These are phyloP conservation scores for Calonectria fujianensis DNA, from an alignment of 2,329 filamentous ascomycete genomes.

Conservation along the genomic window DNA sequence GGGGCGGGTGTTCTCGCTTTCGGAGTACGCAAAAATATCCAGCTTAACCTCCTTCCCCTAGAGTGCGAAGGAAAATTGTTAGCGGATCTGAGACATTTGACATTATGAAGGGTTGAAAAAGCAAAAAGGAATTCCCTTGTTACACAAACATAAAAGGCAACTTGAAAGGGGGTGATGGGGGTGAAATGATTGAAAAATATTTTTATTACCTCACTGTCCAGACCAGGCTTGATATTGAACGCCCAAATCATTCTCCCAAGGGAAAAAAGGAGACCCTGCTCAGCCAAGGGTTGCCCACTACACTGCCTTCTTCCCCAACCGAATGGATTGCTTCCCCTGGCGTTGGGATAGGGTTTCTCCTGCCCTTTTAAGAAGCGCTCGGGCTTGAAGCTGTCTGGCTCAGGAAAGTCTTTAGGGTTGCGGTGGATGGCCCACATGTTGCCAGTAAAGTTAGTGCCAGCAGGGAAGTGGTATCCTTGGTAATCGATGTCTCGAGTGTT, in stretches of 20 bases:
- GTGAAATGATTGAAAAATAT: background rate
- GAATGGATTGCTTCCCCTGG: background rate
- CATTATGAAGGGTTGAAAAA: background rate
- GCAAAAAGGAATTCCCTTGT: background rate
- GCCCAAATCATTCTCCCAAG: conserved; percentile 1
- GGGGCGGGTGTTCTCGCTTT: background rate
- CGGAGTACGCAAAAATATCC: background rate
- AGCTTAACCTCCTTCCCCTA: background rate
- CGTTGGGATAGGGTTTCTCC: background rate
- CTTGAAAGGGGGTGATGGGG: background rate
- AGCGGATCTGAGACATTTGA: background rate
- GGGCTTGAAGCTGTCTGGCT: conserved; percentile 18
- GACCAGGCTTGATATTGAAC: background rate
- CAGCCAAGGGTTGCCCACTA: background rate
- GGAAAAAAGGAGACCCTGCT: background rate
- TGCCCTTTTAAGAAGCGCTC: conserved; percentile 15
- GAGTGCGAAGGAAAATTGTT: background rate
- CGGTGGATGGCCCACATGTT: conserved; percentile 23
- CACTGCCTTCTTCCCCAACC: conserved; percentile 2
- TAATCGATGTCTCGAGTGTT: conserved; percentile 16
- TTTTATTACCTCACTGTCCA: background rate
- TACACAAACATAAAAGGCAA: background rate
- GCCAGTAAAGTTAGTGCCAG: conserved; percentile 17
- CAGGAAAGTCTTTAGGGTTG: background rate
- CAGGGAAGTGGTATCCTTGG: conserved; percentile 22